A percentile compares a stretch with the other conserved stretches of the same genome.
Conservation (phyloP, 768 basidiomycete genomes). For the Mycena sanguinolenta region DNA sequence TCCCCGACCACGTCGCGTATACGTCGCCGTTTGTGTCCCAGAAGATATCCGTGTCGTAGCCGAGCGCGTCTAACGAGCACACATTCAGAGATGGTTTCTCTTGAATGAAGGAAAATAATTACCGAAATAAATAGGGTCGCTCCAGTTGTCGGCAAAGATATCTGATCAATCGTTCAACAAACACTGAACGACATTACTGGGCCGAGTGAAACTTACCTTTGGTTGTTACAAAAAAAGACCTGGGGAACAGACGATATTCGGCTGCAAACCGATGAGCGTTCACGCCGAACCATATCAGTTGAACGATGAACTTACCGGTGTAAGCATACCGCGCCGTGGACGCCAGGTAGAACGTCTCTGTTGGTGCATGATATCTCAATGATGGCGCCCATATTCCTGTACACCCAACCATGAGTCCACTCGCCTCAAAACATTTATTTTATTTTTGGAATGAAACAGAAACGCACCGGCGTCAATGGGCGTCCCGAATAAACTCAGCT, state of each 20-base stretch:
- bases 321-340: conserved; percentile 56
- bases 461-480: conserved; percentile 53
- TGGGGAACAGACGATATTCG: conserved; percentile 53
- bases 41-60: conserved; percentile 57
- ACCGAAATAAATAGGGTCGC: conserved; percentile 58
- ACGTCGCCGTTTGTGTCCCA: conserved; percentile 56
- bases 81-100: too few relatives aligned
- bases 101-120: too few relatives aligned
- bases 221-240: conserved; percentile 56
- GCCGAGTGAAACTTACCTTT: too few relatives aligned
- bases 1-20: conserved; percentile 54
- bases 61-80: conserved; percentile 47
- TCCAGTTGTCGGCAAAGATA: conserved; percentile 56
- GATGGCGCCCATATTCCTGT: conserved; percentile 54
- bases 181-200: too few relatives aligned
- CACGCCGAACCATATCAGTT: too few relatives aligned
- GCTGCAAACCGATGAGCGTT: conserved; percentile 40
- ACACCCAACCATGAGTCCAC: neutral
- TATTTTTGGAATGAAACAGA: too few relatives aligned
- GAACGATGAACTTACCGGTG: conserved; percentile 48
- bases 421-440: neutral
- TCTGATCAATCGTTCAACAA: too few relatives aligned
- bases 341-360: conserved; percentile 48
- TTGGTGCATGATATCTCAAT: conserved; percentile 51
- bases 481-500: conserved; percentile 52